Base-by-base conservation (phyloP, 2,329 filamentous ascomycete genomes). In the Fusarium tanahbumbuense region DNA sequence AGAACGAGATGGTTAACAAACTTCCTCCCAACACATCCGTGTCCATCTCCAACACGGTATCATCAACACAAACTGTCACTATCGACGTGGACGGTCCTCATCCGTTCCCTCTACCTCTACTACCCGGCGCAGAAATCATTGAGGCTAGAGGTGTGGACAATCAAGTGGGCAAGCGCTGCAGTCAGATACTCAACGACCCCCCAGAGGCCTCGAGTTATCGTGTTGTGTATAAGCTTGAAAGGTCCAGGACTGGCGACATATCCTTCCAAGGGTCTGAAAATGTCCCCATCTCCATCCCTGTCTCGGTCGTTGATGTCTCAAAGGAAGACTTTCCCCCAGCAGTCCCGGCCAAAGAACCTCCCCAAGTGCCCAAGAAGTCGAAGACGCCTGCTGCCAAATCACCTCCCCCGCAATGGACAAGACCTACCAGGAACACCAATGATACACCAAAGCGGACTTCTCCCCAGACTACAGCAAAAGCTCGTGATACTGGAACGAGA, bases 41-140 rank as follows among this genome's bases (percentile, higher is more conserved):
- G 8, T 87, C 87, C 11, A 87, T 91, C 40, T 86, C 85, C 1
- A 89, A 87, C 8, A 85, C 86, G 5, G 87, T 88, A 0, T 84
- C 84, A 2, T 89, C 86, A 2, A 88, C 85, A 10, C 89, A 90
- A 67, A 90, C 83, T 16, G 88, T 91, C 71, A 90, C 89, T 0
- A 88, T 91, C 5, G 88, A 91, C 56, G 84, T 91, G 40, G 84
- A 84, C 16, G 87, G 87, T 1, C 80, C 84, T 7, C 80, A 83
- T 22, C 81, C 84, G 8, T 81, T 86, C 5, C 81, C 84, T 2
- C 78, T 91, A 3, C 80, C 85, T 3, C 85, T 87, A 3, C 85
- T 88, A 1, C 85, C 87, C 0, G 88, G 88, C 1, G 83, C 89
- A 12, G 87, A 90, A 72, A 80, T 91, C 11, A 78, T 91, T 18